A percentile compares a stretch with the other conserved stretches of the same genome.
These are phyloP conservation scores for Prillingera fragicola DNA, from an alignment of 1,284 basidiomycete species.

Conservation along the genomic window DNA sequence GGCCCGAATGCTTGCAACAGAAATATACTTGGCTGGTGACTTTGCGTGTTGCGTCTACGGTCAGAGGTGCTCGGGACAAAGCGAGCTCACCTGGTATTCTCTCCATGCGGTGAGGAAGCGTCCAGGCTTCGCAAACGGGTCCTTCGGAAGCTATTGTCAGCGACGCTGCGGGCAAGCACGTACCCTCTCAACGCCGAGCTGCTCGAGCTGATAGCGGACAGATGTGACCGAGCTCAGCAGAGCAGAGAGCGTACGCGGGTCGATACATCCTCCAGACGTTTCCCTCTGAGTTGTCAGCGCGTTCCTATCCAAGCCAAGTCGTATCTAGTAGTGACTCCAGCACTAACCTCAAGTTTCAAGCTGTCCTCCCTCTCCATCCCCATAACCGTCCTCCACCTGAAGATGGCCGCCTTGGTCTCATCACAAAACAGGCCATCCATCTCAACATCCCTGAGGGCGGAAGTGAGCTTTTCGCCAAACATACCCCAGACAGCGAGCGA, in stretches of 20 bases:
- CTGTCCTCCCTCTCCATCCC: slow-evolving; percentile 43
- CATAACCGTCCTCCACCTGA: slow-evolving; percentile 36
- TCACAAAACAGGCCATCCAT: slow-evolving; percentile 44
- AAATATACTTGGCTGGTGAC: slow-evolving; percentile 12
- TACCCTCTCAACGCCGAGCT: slow-evolving; percentile 33
- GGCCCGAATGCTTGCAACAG: slow-evolving; percentile 26
- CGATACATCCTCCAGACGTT: slow-evolving; percentile 43
- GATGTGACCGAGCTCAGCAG: slow-evolving; percentile 41
- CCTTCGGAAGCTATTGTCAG: slow-evolving; percentile 30
- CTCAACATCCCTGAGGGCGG: slow-evolving; percentile 17
- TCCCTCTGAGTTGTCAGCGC: slow-evolving; percentile 29
- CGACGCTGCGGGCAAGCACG: slow-evolving; percentile 1
- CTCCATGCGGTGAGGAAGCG: slow-evolving; percentile 38
- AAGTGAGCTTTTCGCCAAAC: slow-evolving; percentile 12
- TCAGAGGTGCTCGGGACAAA: too few relatives aligned
- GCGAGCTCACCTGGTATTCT: slow-evolving; percentile 18
- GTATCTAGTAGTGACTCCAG: too few relatives aligned
- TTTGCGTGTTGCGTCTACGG: too few relatives aligned
- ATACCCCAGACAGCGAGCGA: slow-evolving; percentile 39
- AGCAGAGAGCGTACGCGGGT: slow-evolving; percentile 37
- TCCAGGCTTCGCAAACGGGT: slow-evolving; percentile 31
- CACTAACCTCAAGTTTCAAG: slow-evolving; percentile 38
- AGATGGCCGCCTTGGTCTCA: slow-evolving; percentile 42
- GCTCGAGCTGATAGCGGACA: slow-evolving; percentile 36
- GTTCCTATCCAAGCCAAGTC: too few relatives aligned